Evolutionary conservation across 2,329 filamentous ascomycete species (phyloP), one percentile per base, ranked within the genome.

Genomic region (Balansia obtecta): DNA sequence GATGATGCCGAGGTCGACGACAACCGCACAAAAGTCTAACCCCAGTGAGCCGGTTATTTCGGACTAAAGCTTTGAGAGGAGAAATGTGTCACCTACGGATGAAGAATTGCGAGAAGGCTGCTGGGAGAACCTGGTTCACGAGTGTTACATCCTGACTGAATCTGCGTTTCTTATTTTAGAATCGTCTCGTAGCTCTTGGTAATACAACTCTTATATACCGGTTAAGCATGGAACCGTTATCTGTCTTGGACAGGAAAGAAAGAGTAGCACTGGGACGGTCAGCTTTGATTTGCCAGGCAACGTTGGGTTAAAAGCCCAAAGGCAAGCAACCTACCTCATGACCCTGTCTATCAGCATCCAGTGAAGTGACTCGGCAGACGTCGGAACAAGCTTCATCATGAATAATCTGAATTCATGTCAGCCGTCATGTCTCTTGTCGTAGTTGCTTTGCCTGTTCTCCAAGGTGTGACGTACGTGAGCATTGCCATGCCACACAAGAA

Each of bases 391-490:
- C 27, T 33, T 34, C 43, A 45, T n/a, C 43, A 45, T 45, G 43
- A 41, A 41, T 16, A 41, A 41, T 41, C 39, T 41, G 18, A 20
- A 20, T 10, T 41, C n/a, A 11, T 41, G 39, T 41, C 16, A 41
- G 39, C 39, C 15, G 12, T 20, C 16, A 20, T 41, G 39, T 41
- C 39, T 41, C 39, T 5, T 4, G 2, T 16, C 39, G 8, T 15
- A 41, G 11, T 9, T n/a, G 15, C 12, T 4, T 41, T n/a, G 16
- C 4, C 39, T 41, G 39, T 41, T 41, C 39, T n/a, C 9, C 8
- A 41, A 41, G 39, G n/a, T 41, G 39, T 41, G 43, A 45, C 43
- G n/a, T 45, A 45, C 43, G 27, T 45, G 43, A 45, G 43, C 27
- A 45, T 45, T n/a, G 39, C 39, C 43, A 45, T 45, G 43, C 27